A percentile compares a stretch with the other conserved stretches of the same genome.
Conservation (phyloP, 148 eudicot genomes). For the Rhododendron mucronatum region DNA sequence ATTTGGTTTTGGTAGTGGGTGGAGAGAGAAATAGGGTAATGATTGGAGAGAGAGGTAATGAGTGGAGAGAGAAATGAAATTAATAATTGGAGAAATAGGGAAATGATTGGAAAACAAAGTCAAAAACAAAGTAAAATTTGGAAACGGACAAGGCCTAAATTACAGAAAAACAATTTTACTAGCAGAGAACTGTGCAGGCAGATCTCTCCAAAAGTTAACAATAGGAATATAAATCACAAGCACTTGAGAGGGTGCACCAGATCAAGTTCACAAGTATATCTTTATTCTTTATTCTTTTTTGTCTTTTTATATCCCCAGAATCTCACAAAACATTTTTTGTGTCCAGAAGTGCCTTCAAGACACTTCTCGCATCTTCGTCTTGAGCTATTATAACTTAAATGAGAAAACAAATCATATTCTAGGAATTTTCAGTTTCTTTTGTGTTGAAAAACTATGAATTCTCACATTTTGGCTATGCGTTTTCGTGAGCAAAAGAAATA, state of each 20-base stretch:
- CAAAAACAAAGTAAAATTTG: too few species aligned
- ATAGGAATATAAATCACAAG: background rate
- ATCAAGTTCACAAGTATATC: background rate
- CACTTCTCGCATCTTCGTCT: background rate
- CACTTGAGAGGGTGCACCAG: background rate
- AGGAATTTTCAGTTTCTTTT: background rate
- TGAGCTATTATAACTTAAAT: background rate
- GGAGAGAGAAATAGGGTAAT: too few species aligned
- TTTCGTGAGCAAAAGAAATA: background rate
- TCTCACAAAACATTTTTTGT: background rate
- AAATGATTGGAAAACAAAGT: too few species aligned
- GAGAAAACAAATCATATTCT: background rate
- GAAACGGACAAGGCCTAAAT: background rate
- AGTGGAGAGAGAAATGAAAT: too few species aligned
- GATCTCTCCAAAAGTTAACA: background rate
- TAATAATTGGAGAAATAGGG: too few species aligned
- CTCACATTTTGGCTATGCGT: background rate
- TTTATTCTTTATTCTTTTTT: background rate
- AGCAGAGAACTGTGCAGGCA: background rate
- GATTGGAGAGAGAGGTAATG: too few species aligned
- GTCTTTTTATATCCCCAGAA: background rate
- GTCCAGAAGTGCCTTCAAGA: background rate
- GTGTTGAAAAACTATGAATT: background rate
- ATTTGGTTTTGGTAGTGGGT: too few species aligned
- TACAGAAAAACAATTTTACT: background rate